Base-by-base conservation (phyloP, 2,329 filamentous ascomycete genomes). In the Cordyceps javanica region DNA sequence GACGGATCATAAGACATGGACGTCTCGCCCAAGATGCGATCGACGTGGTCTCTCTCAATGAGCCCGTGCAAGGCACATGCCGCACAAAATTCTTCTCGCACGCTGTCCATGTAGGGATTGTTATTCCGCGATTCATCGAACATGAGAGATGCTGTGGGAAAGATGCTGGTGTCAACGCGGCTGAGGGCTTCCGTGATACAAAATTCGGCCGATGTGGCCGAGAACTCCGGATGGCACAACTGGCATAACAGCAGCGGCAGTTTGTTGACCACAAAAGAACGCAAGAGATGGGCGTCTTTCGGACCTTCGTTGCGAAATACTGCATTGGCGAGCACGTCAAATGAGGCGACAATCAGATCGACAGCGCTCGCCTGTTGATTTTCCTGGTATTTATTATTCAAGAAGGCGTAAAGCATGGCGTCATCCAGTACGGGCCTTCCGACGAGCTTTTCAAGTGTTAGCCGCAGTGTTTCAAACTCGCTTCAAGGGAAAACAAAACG, bases 21-120 rank as follows among this genome's bases (percentile, higher is more conserved):
- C 25, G 91, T 87, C 65, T 96, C 91, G 5, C 91, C 91, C 2
- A 97, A 75, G 10, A 99, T 81, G 4, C 82, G 82, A 67, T 93
- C 86, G 16, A 96, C 89, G 51, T 87, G 89, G 34, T 84, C 80
- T 62, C 91, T 86, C 0, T 86, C 83, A 25, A 97, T 86, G n/a
- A 99, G 77, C 1, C 86, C 85, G 69, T 97, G 92, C 39, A 97
- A 79, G 56, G 90, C 90, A 68, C 94, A 99, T 0, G 93, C 87
- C 62, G 95, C 94, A 41, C 96, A 82, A 63, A 97, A 97, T 60
- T 97, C 82, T 59, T 84, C 81, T 16, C 82, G 75, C 10, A 83
- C 80, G 42, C 77, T 82, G 58, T 85, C 81, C 0, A 82, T 83
- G 58, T 82, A 80, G 0, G 78, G 78, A 58, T 79, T 82, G 59